phyloP scores from a whole-genome alignment of 2,329 filamentous ascomycete species.

The Zopfia rhizophila region DNA sequence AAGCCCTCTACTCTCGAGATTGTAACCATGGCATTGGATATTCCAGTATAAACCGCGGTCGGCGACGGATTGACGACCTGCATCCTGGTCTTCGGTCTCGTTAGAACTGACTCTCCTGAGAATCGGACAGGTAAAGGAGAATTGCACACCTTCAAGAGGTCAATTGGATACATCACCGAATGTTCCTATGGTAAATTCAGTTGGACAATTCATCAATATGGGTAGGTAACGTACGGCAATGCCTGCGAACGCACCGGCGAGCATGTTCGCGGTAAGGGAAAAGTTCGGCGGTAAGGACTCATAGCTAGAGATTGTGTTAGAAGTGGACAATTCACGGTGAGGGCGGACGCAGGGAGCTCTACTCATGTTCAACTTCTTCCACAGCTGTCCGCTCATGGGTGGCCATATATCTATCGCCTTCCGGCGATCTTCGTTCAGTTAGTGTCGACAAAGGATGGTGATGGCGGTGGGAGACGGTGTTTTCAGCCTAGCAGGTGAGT shows the following conservation, averaged over 20 bases:
- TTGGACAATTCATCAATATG: conserved; percentile 20
- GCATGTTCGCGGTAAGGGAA: conserved; percentile 93
- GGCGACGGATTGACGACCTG: conserved; percentile 90
- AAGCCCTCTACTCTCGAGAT: conserved; percentile 92
- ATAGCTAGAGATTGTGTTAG: conserved; percentile 68
- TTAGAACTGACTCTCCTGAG: conserved; percentile 30
- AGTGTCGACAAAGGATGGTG: conserved; percentile 34
- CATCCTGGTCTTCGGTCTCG: conserved; percentile 84
- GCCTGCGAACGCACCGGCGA: conserved; percentile 94
- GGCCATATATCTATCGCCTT: conserved; percentile 53
- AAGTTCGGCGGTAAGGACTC: conserved; percentile 95
- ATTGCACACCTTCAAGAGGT: conserved; percentile 87
- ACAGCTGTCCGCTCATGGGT: conserved; percentile 51
- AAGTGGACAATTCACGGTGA: conserved; percentile 13
- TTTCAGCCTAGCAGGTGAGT: conserved; percentile 14
- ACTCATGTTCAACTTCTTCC: conserved; percentile 55
- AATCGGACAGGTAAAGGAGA: neutral
- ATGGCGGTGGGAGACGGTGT: conserved; percentile 9
- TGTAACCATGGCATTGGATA: conserved; percentile 90
- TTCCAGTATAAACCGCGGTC: conserved; percentile 84
- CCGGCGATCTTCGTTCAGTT: conserved; percentile 48
- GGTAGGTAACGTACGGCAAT: conserved; percentile 77
- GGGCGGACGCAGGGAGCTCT: conserved; percentile 29
- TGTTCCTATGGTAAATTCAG: conserved; percentile 75
- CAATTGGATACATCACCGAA: conserved; percentile 98